Base-by-base conservation (phyloP, 202 grass and related monocot genomes). In the Elaeis oleifera region DNA sequence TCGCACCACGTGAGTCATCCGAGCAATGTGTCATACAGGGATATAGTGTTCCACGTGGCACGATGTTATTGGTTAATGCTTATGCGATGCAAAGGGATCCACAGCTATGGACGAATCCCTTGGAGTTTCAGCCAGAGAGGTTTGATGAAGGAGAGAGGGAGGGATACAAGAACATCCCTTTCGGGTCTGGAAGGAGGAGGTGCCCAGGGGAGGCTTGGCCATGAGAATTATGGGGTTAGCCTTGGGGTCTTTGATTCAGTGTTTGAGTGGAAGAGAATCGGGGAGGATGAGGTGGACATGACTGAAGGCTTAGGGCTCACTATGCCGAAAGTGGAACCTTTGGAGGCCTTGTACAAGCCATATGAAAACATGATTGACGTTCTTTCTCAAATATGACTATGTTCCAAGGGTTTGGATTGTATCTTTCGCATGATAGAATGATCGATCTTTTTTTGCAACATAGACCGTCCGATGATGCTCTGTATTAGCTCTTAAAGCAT, bases 261-360 rank as follows among this genome's bases (percentile, higher is more conserved):
- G 64, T 51, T 67, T 11, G 64, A 67, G 51, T 55, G 64, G 64
- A 54, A 55, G 50, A 67, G 51, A 24, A n/a, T 36, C 1, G 51
- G 64, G 23, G 17, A 67, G 6, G 64, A 67, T 18, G 64, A 67
- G 26, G 64, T 67, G 25, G 64, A 54, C 26, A 23, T 67, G n/a
- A 23, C 4, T 2, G 64, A 55, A 14, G 26, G 24, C 6, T 23
- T 15, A 1, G 64, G 24, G 6, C 5, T 55, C 0, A 36, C 9
- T 1, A 9, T 54, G n/a, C 51, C 51, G 0, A 54, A 53, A 51
- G 51, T 9, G 5, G 16, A 14, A 31, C 64, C 51, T 0, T 16
- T 67, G 50, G 48, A 21, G 7, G 64, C 64, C 18, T 23, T 39
- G 23, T 67, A 9, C 25, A 28, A 16, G 24, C 51, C 51, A 19